Conservation (phyloP, 257 asterid species). For the Mitragyna speciosa region DNA sequence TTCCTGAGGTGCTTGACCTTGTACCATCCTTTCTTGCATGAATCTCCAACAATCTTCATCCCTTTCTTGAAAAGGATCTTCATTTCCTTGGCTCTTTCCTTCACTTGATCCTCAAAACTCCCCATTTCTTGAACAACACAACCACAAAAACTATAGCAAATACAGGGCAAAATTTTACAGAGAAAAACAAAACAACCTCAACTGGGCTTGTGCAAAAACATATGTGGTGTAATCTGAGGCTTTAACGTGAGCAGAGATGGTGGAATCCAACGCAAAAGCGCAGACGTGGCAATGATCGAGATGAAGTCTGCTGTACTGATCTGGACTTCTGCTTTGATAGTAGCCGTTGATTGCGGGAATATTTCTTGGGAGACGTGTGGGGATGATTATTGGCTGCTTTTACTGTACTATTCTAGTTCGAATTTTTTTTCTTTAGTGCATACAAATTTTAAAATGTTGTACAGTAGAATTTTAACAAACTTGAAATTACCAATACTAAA, state of each 20-base stretch:
- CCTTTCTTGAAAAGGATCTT: constrained; percentile 50
- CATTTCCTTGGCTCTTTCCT: constrained; percentile 42
- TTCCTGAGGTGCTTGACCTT: constrained; percentile 46
- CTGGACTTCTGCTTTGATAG: neutral
- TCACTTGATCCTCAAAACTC: constrained; percentile 52
- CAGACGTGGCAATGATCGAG: constrained; percentile 29
- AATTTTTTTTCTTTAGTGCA: too few species aligned
- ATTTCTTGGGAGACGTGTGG: neutral
- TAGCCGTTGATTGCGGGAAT: constrained; percentile 26
- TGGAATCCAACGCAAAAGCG: constrained; percentile 37
- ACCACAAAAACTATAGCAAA: too few species aligned
- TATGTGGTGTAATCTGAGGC: neutral
- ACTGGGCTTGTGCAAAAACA: too few species aligned
- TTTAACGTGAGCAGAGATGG: constrained; percentile 7
- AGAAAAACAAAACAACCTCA: too few species aligned
- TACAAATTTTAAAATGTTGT: too few species aligned
- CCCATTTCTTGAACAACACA: constrained; percentile 34
- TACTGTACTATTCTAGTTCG: neutral
- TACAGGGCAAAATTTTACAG: neutral
- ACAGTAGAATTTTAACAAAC: too few species aligned
- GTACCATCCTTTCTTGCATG: constrained; percentile 72
- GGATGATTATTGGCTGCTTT: neutral
- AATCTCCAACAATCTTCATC: constrained; percentile 38
- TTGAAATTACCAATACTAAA: too few species aligned
- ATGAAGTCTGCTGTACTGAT: neutral